A percentile compares a stretch with the other conserved stretches of the same genome.
phyloP scores from a whole-genome alignment of 305 asterid genomes.

The Fraxinus angustifolia region DNA sequence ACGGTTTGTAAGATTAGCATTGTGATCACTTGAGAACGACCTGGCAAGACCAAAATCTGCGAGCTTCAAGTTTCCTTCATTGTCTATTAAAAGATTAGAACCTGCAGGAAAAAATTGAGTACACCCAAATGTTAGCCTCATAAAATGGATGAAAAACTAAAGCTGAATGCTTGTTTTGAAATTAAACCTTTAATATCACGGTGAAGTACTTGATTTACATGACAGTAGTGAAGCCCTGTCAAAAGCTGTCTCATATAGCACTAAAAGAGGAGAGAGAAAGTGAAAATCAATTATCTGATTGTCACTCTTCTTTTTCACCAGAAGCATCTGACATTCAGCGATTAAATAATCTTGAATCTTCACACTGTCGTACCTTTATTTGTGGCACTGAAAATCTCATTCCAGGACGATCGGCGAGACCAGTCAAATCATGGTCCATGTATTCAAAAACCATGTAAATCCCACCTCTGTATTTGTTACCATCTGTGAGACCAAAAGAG shows the following conservation, averaged over 20 bases:
- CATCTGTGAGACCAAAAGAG: conserved; percentile 49
- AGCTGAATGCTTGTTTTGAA: conserved; percentile 24
- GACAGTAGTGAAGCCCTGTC: conserved; percentile 99
- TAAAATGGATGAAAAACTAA: conserved; percentile 7
- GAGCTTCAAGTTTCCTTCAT: conserved; percentile 89
- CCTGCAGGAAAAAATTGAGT: conserved; percentile 43
- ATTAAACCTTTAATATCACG: conserved; percentile 89
- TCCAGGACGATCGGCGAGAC: neutral
- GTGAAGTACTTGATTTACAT: conserved; percentile 97
- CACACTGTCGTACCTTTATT: conserved; percentile 60
- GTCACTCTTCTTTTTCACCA: conserved; percentile 38
- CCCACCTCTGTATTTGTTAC: neutral
- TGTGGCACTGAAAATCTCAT: conserved; percentile 56
- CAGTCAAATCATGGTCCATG: neutral
- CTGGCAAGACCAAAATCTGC: conserved; percentile 97
- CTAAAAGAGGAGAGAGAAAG: conserved; percentile 47
- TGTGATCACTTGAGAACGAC: conserved; percentile 75
- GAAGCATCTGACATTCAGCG: conserved; percentile 26
- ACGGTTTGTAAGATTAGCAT: conserved; percentile 93
- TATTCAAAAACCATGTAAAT: neutral
- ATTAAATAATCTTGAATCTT: conserved; percentile 18
- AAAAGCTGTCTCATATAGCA: conserved; percentile 94
- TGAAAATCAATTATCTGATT: conserved; percentile 43
- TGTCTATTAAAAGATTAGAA: conserved; percentile 92
- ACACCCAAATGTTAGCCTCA: conserved; percentile 16